Evolutionary conservation across 768 basidiomycete genomes (phyloP).

Genomic region (Termitomyces sp.): DNA sequence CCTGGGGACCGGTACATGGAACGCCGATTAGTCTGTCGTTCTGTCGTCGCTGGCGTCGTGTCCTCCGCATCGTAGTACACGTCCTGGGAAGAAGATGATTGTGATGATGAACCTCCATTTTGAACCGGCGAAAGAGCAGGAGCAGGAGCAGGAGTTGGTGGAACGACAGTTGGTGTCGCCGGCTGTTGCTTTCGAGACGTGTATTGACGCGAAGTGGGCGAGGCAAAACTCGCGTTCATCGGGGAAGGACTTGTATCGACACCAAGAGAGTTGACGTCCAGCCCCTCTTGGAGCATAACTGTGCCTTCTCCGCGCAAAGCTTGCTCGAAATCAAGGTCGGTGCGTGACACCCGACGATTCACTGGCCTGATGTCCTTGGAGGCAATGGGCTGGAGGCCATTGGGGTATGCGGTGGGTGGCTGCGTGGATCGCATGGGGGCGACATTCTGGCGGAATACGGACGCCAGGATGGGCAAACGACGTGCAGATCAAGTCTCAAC

Average conservation of each 20-base stretch:
- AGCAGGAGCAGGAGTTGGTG: constrained; percentile 61
- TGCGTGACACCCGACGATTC: constrained; percentile 60
- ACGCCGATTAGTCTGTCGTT: constrained; percentile 71
- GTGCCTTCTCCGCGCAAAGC: constrained; percentile 67
- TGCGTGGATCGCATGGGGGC: constrained; percentile 33
- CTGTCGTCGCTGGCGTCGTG: constrained; percentile 25
- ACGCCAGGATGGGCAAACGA: constrained; percentile 53
- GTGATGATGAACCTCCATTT: constrained; percentile 31
- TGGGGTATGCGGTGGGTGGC: constrained; percentile 44
- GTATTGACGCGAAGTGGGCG: constrained; percentile 32
- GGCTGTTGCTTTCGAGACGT: constrained; percentile 41
- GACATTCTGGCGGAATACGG: constrained; percentile 54
- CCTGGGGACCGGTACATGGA: constrained; percentile 87
- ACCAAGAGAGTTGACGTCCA: constrained; percentile 68
- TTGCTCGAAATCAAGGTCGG: constrained; percentile 81
- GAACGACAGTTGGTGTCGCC: constrained; percentile 58
- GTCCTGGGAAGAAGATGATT: constrained; percentile 55
- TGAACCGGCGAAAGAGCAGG: constrained; percentile 29
- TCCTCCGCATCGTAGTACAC: constrained; percentile 66
- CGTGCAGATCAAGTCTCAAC: constrained; percentile 5
- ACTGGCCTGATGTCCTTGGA: constrained; percentile 41
- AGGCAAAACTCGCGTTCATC: constrained; percentile 35
- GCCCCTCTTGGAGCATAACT: constrained; percentile 62
- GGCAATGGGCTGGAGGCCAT: constrained; percentile 53
- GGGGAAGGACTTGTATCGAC: constrained; percentile 40